These are phyloP conservation scores for Glycine tomentella DNA, from an alignment of 306 rosid genomes.

Conservation along the genomic window DNA sequence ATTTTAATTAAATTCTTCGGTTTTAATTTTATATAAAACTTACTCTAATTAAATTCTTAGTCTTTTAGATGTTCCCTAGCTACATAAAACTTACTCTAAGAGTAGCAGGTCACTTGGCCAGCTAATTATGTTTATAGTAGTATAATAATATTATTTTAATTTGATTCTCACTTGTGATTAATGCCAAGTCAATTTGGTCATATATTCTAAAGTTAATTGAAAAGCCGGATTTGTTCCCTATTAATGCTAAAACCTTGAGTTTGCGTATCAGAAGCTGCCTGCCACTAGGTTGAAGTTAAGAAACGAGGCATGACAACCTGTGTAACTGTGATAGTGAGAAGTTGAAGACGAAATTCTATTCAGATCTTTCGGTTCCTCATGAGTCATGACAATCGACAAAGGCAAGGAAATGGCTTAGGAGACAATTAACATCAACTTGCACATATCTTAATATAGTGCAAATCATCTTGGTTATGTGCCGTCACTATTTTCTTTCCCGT, in stretches of 20 bases:
- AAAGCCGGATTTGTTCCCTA: conserved; percentile 47
- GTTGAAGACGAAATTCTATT: conserved; percentile 48
- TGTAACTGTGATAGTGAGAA: conserved; percentile 45
- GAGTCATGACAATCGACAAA: conserved; percentile 32
- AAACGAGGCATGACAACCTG: conserved; percentile 33
- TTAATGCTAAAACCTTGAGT: conserved; percentile 52
- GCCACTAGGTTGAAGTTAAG: conserved; percentile 52
- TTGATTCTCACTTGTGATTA: conserved; percentile 38
- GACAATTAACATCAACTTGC: conserved; percentile 46
- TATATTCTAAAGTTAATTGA: conserved; percentile 14
- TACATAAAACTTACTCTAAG: not conserved
- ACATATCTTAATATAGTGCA: conserved; percentile 4
- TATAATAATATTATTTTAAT: not conserved
- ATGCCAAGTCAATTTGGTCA: conserved; percentile 37
- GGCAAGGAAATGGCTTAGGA: conserved; percentile 25
- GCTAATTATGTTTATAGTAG: conserved; percentile 41
- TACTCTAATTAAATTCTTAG: not conserved
- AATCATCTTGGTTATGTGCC: conserved; percentile 34
- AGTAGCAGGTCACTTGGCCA: conserved; percentile 51
- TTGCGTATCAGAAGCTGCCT: conserved; percentile 50
- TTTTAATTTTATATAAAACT: no score
- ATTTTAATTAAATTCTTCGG: no score
- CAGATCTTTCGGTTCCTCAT: conserved; percentile 50
- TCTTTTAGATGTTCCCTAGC: not conserved
- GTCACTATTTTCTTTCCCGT: not conserved